Conservation (phyloP, 1,284 basidiomycete species). For the Takashimella koratensis region DNA sequence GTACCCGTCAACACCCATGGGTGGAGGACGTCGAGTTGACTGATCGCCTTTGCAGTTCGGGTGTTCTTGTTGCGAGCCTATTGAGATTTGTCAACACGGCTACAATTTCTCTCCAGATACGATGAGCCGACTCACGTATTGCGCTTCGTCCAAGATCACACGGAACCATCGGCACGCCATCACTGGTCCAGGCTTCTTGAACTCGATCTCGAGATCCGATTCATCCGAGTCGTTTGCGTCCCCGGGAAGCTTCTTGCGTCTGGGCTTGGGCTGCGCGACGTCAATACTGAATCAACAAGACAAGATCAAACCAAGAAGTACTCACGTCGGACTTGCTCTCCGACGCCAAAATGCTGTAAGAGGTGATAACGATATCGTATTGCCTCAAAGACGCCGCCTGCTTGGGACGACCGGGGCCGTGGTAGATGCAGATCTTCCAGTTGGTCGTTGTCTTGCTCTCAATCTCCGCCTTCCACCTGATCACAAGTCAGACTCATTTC, state of each 20-base stretch:
- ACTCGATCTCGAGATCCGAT: conserved; percentile 17
- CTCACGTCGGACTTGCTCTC: conserved; percentile 27
- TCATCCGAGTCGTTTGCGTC: conserved; percentile 6
- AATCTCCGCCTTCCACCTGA: conserved; percentile 50
- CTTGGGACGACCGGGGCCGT: conserved; percentile 36
- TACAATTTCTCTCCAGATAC: too few relatives aligned
- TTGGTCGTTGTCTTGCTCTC: conserved; percentile 39
- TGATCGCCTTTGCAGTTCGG: conserved; percentile 30
- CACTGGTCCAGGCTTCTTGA: conserved; percentile 32
- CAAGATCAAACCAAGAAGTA: background rate
- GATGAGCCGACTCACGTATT: conserved; percentile 16
- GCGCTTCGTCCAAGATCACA: conserved; percentile 51
- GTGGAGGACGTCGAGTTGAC: conserved; percentile 30
- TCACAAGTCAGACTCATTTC: background rate
- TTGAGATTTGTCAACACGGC: too few relatives aligned
- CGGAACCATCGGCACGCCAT: conserved; percentile 45
- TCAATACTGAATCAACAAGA: background rate
- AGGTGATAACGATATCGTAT: conserved; percentile 47
- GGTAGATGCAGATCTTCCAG: conserved; percentile 42
- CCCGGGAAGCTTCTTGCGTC: conserved; percentile 13
- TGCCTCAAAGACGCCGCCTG: conserved; percentile 31
- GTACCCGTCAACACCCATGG: conserved; percentile 46
- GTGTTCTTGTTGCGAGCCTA: conserved; percentile 39
- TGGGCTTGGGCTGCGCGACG: conserved; percentile 15
- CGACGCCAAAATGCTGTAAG: conserved; percentile 34